phyloP scores from a whole-genome alignment of 768 basidiomycete species.

The Hortiboletus campestris region DNA sequence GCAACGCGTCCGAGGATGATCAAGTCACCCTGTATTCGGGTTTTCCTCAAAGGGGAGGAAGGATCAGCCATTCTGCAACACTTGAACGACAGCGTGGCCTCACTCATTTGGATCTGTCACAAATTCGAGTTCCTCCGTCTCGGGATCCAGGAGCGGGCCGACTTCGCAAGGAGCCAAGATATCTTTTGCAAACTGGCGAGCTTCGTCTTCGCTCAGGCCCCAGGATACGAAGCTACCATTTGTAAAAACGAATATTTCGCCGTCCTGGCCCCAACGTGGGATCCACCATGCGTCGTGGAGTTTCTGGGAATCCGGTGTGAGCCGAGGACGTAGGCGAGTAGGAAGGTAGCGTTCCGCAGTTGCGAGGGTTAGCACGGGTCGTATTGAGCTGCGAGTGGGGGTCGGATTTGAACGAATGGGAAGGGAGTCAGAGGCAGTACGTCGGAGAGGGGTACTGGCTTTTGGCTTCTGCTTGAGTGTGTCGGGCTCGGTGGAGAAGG shows the following conservation, averaged over 20 bases:
- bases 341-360: constrained; percentile 82
- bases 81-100: neutral
- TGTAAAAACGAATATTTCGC: constrained; percentile 86
- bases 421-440: constrained; percentile 81
- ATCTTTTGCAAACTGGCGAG: constrained; percentile 60
- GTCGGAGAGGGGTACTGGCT: constrained; percentile 73
- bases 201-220: constrained; percentile 79
- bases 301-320: constrained; percentile 53
- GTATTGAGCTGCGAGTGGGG: constrained; percentile 77
- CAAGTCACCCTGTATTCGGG: constrained; percentile 86
- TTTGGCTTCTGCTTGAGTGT: constrained; percentile 68
- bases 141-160: constrained; percentile 60
- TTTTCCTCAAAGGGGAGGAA: constrained; percentile 50
- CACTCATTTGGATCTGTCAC: constrained; percentile 90
- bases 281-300: constrained; percentile 82
- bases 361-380: constrained; percentile 74
- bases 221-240: constrained; percentile 91
- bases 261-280: constrained; percentile 65
- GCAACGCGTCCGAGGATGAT: constrained; percentile 80
- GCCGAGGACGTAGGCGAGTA: constrained; percentile 54
- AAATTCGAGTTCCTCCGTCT: constrained; percentile 91
- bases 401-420: constrained; percentile 86
- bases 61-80: constrained; percentile 1
- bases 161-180: constrained; percentile 64
- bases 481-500: constrained; percentile 21